These are phyloP conservation scores for Mesembryanthemum crystallinum DNA, from an alignment of 148 eudicot species.

Conservation along the genomic window DNA sequence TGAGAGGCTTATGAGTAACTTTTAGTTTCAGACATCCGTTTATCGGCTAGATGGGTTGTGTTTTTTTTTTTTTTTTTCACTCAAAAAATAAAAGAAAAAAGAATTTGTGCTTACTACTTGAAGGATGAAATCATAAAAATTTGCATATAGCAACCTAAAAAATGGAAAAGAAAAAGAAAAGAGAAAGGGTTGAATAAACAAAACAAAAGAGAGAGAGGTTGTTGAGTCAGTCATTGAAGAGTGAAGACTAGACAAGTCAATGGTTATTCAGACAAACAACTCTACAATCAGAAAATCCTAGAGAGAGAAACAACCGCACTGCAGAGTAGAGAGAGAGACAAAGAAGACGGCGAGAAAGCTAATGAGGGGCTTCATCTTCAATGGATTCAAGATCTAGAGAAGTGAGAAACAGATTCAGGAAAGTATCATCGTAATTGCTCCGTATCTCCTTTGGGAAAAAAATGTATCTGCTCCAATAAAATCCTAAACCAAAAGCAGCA, in stretches of 20 bases:
- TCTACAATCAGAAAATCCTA: slow-evolving; percentile 15
- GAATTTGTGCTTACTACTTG: no score
- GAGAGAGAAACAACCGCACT: slow-evolving; percentile 9
- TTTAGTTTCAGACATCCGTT: no score
- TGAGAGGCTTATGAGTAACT: no score
- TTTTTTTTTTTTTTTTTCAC: no score
- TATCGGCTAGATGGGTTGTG: no score
- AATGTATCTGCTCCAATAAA: background rate
- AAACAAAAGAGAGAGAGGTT: background rate
- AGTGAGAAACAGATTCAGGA: slow-evolving; percentile 12
- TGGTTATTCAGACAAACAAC: slow-evolving; percentile 16
- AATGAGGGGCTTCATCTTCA: background rate
- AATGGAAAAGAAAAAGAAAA: background rate
- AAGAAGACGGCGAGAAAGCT: background rate
- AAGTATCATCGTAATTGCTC: slow-evolving; percentile 24
- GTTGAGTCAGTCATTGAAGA: slow-evolving; percentile 20
- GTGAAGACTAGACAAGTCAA: slow-evolving; percentile 28
- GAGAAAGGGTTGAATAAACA: background rate
- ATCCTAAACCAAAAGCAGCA: background rate
- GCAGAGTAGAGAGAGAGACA: background rate
- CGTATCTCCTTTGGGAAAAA: slow-evolving; percentile 15
- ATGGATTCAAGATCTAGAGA: slow-evolving; percentile 28
- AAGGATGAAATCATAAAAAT: no score
- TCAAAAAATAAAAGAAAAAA: no score
- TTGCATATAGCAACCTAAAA: background rate